These are phyloP conservation scores for Chamaecyparis obtusa DNA, from an alignment of 75 land plant species.

Conservation along the genomic window DNA sequence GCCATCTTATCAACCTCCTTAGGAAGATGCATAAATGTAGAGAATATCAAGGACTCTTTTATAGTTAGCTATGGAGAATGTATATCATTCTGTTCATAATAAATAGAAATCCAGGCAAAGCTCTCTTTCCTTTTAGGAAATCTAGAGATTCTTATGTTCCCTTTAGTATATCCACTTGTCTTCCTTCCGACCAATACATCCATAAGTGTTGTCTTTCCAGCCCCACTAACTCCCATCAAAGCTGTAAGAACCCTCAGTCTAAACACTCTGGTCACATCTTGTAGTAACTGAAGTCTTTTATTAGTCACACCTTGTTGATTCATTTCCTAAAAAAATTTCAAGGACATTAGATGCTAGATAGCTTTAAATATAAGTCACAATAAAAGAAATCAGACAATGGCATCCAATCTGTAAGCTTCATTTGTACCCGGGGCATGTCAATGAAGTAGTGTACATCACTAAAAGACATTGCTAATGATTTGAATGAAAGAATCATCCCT, in stretches of 20 bases:
- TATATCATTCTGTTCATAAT: constrained; percentile 70
- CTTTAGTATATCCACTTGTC: constrained; percentile 63
- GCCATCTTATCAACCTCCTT: constrained; percentile 31
- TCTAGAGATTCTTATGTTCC: constrained; percentile 51
- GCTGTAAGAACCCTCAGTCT: constrained; percentile 88
- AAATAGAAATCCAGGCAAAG: constrained; percentile 62
- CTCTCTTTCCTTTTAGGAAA: constrained; percentile 67
- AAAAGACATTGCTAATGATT: constrained; percentile 68
- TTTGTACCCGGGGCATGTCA: constrained; percentile 79
- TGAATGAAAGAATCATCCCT: constrained; percentile 75
- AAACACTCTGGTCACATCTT: constrained; percentile 67
- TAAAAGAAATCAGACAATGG: neutral
- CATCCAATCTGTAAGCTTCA: neutral
- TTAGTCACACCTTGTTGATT: constrained; percentile 52
- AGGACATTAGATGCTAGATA: neutral
- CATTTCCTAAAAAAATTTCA: constrained; percentile 54
- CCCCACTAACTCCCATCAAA: constrained; percentile 84
- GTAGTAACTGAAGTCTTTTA: constrained; percentile 48
- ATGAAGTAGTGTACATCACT: constrained; percentile 67
- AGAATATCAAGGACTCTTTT: constrained; percentile 51
- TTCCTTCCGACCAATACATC: constrained; percentile 70
- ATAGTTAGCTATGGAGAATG: constrained; percentile 64
- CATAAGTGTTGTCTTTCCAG: constrained; percentile 79
- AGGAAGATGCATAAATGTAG: constrained; percentile 55
- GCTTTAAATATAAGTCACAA: no score